Conservation (phyloP, 768 basidiomycete genomes). For the Melanogaster broomeanus region DNA sequence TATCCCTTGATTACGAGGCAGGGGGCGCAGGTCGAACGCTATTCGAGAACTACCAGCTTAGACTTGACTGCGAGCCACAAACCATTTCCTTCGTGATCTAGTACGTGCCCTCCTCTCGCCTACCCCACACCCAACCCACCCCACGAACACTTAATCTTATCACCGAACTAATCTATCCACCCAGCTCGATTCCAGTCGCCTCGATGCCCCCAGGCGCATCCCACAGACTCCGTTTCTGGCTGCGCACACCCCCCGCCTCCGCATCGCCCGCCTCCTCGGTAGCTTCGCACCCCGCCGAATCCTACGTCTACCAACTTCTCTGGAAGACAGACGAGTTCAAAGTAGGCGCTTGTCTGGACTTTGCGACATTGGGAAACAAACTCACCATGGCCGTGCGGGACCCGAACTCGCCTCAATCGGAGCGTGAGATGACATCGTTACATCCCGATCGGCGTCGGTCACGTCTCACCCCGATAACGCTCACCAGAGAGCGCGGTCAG, state of each 20-base stretch:
- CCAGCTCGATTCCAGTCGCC: conserved; percentile 54
- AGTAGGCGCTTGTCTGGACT: conserved; percentile 57
- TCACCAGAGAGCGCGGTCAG: conserved; percentile 10
- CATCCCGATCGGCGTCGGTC: conserved; percentile 5
- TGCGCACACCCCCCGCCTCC: conserved; percentile 46
- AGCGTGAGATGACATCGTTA: conserved; percentile 4
- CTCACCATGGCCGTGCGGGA: conserved; percentile 50
- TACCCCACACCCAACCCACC: background rate
- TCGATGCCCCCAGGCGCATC: conserved; percentile 58
- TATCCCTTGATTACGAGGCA: conserved; percentile 66
- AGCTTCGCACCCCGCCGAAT: conserved; percentile 43
- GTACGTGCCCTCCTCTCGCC: conserved; percentile 38
- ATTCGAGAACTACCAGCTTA: conserved; percentile 54
- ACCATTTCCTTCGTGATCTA: conserved; percentile 61
- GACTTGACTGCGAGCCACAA: conserved; percentile 55
- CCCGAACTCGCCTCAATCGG: conserved; percentile 8
- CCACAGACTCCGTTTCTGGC: conserved; percentile 66
- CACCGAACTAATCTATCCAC: background rate
- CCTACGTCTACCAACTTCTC: conserved; percentile 63
- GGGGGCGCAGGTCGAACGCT: conserved; percentile 57
- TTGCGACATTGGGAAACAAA: conserved; percentile 48
- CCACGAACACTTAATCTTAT: background rate
- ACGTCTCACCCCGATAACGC: conserved; percentile 11
- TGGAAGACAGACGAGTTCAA: conserved; percentile 67
- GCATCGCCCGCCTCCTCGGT: conserved; percentile 26